Evolutionary conservation across 225 moss, liverwort and hornwort genomes (phyloP), one percentile per base, ranked within the genome.

Genomic region (Polytrichum formosum): DNA sequence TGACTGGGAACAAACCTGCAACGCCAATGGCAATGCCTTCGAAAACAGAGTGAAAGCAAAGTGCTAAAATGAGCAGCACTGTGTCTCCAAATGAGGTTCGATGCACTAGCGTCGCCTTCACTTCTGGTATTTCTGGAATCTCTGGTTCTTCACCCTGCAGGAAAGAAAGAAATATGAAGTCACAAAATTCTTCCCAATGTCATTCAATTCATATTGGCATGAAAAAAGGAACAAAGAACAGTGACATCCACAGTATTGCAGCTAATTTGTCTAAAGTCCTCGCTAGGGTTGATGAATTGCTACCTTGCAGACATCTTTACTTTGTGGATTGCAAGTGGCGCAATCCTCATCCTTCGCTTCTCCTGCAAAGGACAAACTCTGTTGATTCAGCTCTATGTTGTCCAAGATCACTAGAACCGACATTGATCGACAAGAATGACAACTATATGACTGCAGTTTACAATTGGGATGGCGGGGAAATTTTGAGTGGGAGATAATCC

Each of bases 21-120:
- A 88, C 66, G 35, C 90, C 90, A 18, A 91, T 91, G 46, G 88
- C 85, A 68, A 91, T 85, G 78, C 88, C 91, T 68, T 91, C 91
- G 56, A 91, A 91, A 37, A 88, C 73, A 29, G 88, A 91, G 65
- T 91, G 88, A 37, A 91, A 88, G 62, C 88, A 88, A 20, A 91
- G 85, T 4, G 91, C 91, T 25, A 91, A 74, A 71, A 91, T 79
- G 72, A 91, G 91, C 23, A 91, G 74, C 67, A 88, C 22, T 30
- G 90, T 78, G 67, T 91, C 90, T 26, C 81, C 88, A 16, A 74
- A 2, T 0, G 85, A 73, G 16, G 85, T 78, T 66, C 72, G 78
- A 54, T 72, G 81, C 61, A 82, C 72, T 61, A 83, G 73, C 26
- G 78, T 77, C 61, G 73, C 82, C 56, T 75, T 79, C 71, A 74